phyloP scores from a whole-genome alignment of 2,329 filamentous ascomycete genomes.

The Phaeosphaeria sp. region DNA sequence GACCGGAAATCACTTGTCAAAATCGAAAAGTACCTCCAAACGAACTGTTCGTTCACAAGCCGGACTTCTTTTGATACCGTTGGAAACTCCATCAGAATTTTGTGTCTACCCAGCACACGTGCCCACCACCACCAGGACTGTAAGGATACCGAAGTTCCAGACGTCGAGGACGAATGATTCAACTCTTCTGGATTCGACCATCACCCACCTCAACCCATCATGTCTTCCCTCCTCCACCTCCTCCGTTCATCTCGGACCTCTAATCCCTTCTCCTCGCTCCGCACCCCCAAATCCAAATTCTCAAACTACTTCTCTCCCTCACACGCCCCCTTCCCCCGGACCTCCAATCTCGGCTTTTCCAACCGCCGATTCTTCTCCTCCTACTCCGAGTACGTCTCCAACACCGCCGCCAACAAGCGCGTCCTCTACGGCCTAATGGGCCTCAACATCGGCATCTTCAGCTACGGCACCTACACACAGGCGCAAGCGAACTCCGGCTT shows the following conservation, averaged over 20 bases:
- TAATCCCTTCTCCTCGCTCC: not conserved
- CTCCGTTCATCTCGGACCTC: conserved; percentile 15
- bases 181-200: not conserved
- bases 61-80: not conserved
- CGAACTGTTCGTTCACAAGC: not conserved
- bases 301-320: conserved; percentile 29
- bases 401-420: conserved; percentile 17
- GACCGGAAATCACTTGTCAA: not conserved
- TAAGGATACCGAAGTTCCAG: too few species aligned
- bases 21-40: not conserved
- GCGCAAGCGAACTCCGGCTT: conserved; percentile 29
- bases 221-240: conserved; percentile 21
- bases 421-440: conserved; percentile 48
- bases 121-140: too few species aligned
- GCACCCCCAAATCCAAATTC: conserved; percentile 11
- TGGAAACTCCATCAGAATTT: not conserved
- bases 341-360: conserved; percentile 7
- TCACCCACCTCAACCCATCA: not conserved
- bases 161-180: too few species aligned
- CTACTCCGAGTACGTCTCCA: conserved; percentile 1
- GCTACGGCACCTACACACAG: conserved; percentile 45
- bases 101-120: not conserved
- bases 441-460: conserved; percentile 51
- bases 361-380: conserved; percentile 11
- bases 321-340: conserved; percentile 4